A percentile compares a stretch with the other conserved stretches of the same genome.
Conservation (phyloP, 352 stramenopile genomes). For the Phytopythium helicoides region DNA sequence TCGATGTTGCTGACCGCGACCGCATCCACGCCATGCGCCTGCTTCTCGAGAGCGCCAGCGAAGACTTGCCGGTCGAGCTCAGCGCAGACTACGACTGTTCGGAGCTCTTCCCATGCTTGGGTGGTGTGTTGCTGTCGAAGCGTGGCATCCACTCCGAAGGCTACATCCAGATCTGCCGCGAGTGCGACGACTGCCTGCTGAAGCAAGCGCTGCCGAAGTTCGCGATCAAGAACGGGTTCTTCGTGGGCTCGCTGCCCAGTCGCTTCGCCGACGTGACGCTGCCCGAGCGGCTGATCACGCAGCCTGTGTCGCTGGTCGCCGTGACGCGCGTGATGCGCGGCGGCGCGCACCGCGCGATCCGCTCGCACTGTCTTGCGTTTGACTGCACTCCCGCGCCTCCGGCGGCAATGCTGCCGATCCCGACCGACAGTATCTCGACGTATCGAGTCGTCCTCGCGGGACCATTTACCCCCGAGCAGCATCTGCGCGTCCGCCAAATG, state of each 20-base stretch:
- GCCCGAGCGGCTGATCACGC: slow-evolving; percentile 9
- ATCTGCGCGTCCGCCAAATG: slow-evolving; percentile 10
- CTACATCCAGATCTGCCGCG: slow-evolving; percentile 1
- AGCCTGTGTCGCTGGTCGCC: slow-evolving; percentile 14
- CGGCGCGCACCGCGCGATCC: slow-evolving; percentile 8
- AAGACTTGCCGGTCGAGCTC: neutral
- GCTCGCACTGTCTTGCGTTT: slow-evolving; percentile 20
- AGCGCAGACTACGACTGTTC: slow-evolving; percentile 5
- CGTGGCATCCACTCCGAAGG: neutral
- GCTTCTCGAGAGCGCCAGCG: neutral
- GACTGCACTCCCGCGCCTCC: slow-evolving; percentile 12
- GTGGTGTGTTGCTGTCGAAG: slow-evolving; percentile 8
- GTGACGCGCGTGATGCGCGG: slow-evolving; percentile 16
- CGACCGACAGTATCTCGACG: slow-evolving; percentile 4
- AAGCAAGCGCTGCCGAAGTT: slow-evolving; percentile 11
- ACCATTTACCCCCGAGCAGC: slow-evolving; percentile 13
- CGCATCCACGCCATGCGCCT: neutral
- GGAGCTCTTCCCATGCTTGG: neutral
- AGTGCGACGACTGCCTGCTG: slow-evolving; percentile 4
- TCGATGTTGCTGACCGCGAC: neutral
- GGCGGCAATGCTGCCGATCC: slow-evolving; percentile 12
- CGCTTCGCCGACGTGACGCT: neutral
- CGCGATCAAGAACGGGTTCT: slow-evolving; percentile 26
- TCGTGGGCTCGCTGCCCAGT: neutral
- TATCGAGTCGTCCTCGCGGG: slow-evolving; percentile 20